Evolutionary conservation across 768 basidiomycete genomes (phyloP), one percentile per base, ranked within the genome.

Genomic region (Saitozyma sp.): DNA sequence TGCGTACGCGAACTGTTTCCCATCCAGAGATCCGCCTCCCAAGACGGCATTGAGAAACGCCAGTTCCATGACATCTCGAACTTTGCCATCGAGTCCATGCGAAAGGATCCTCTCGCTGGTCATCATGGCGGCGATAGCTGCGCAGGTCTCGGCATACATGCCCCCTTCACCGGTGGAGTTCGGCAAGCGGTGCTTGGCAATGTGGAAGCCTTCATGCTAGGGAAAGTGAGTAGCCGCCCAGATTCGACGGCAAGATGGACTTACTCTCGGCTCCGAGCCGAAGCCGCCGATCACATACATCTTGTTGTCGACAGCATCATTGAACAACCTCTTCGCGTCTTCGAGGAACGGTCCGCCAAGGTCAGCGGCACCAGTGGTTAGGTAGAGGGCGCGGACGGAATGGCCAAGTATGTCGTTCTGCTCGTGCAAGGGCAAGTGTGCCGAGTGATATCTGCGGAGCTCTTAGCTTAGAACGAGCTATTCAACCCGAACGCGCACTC

Each of bases 241-340:
- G 38, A 11, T 60, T 9, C 17, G 57, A 55, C 42, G 19, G 29
- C 38, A 42, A 8, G 14, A 19, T 39, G 45, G 14, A 62, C 71
- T 63, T 55, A 73, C 65, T 42, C 54, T 55, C 19, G 71, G 71
- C 53, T 69, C 69, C 6, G 69, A 60, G 10, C 71, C 71, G 17
- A 73, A 63, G 8, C 71, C 71, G 9, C 69, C 71, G 9, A 67
- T 70, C 14, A 58, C 67, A 41, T 73, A 73, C 71, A 70, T 73
- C 71, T 73, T 73, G 41, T 60, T 52, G 37, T 66, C 59, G 29
- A 70, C 61, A 10, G 69, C 66, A 59, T 73, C 69, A 14, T 16
- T 13, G 52, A 50, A 67, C 19, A 73, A 49, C 38, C 71, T 58
- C 45, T 67, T 56, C 9, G 71, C 71, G 54, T 70, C 69, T 2